phyloP scores from a whole-genome alignment of 805 yeast species.

The Cyberlindnera euphorbiae region DNA sequence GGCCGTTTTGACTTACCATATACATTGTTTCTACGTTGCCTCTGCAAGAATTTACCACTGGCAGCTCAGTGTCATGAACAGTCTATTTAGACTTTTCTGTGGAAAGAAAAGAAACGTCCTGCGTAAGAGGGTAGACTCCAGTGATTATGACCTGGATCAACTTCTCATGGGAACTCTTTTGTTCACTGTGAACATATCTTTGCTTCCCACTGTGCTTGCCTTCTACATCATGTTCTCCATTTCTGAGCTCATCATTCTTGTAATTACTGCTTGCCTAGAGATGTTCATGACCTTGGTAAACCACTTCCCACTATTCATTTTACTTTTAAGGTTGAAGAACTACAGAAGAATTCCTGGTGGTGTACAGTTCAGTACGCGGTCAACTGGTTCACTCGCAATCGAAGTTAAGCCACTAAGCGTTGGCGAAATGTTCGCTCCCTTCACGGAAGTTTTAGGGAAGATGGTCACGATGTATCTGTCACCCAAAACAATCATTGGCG shows the following conservation, averaged over 20 bases:
- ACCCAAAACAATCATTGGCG: slow-evolving; percentile 31
- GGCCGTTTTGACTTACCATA: slow-evolving; percentile 61
- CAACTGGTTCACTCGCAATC: slow-evolving; percentile 26
- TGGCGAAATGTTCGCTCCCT: slow-evolving; percentile 44
- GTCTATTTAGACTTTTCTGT: slow-evolving; percentile 78
- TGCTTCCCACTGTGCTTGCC: slow-evolving; percentile 83
- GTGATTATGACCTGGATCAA: slow-evolving; percentile 82
- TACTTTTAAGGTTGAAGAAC: slow-evolving; percentile 75
- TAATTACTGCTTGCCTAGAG: slow-evolving; percentile 49
- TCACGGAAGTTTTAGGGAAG: slow-evolving; percentile 34
- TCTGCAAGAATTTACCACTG: slow-evolving; percentile 75
- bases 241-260: slow-evolving; percentile 48
- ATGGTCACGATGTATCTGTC: slow-evolving; percentile 41
- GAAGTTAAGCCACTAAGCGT: slow-evolving; percentile 42
- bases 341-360: slow-evolving; percentile 66
- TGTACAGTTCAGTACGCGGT: slow-evolving; percentile 27
- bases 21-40: slow-evolving; percentile 71
- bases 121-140: slow-evolving; percentile 80
- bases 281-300: slow-evolving; percentile 60
- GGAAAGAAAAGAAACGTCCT: slow-evolving; percentile 86
- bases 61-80: slow-evolving; percentile 62
- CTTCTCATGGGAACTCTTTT: slow-evolving; percentile 82
- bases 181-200: slow-evolving; percentile 71
- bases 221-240: slow-evolving; percentile 73
- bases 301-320: slow-evolving; percentile 82